Conservation (phyloP, 2,329 filamentous ascomycete species). For the Diaporthe humulicola region DNA sequence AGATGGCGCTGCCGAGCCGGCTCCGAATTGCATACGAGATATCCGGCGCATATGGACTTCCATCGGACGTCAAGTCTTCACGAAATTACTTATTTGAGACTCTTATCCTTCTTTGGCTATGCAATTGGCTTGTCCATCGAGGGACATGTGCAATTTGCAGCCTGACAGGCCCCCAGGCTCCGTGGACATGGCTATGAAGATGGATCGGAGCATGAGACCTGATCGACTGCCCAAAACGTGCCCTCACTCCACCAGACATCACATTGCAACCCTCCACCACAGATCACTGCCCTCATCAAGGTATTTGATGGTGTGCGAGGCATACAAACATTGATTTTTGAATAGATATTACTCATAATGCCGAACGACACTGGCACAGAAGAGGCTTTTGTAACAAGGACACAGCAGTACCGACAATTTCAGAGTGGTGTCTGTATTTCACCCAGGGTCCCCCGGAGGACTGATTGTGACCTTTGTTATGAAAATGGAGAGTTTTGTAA, state of each 20-base stretch:
- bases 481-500: not conserved
- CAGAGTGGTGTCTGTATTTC: not conserved
- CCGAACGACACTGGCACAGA: too few relatives aligned
- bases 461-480: not conserved
- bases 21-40: not conserved
- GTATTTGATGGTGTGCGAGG: not conserved
- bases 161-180: not conserved
- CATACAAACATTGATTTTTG: not conserved
- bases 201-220: not conserved
- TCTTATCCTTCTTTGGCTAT: not conserved
- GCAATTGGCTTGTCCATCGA: not conserved
- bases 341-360: not conserved
- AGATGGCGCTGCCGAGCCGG: constrained; percentile 12
- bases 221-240: not conserved
- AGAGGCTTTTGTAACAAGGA: not conserved
- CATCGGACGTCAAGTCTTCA: not conserved
- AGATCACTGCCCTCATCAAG: not conserved
- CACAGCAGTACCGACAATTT: not conserved
- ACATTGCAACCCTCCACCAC: not conserved
- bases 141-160: not conserved
- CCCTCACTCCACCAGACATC: not conserved
- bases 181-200: not conserved
- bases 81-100: not conserved
- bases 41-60: not conserved
- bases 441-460: too few relatives aligned